These are phyloP conservation scores for Nepenthes gracilis DNA, from an alignment of 148 eudicot species.

Conservation along the genomic window DNA sequence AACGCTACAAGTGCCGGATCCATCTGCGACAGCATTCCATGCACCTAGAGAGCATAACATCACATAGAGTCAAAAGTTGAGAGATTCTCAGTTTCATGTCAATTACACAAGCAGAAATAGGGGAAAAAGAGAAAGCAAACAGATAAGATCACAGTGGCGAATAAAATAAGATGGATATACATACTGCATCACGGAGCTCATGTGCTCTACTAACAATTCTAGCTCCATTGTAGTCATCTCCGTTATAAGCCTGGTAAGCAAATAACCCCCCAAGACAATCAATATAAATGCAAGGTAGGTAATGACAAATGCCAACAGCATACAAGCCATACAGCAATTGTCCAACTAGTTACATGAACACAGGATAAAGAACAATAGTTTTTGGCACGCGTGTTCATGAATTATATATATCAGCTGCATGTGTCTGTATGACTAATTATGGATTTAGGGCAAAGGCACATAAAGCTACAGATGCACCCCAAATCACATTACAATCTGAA, in stretches of 20 bases:
- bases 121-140: background rate
- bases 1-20: constrained; percentile 88
- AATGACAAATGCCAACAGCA: too few relatives aligned
- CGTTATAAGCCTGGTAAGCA: constrained; percentile 63
- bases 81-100: constrained; percentile 1
- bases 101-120: constrained; percentile 1
- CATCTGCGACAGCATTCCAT: constrained; percentile 97
- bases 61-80: constrained; percentile 2
- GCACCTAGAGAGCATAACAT: constrained; percentile 43
- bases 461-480: too few relatives aligned
- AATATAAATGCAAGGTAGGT: too few relatives aligned
- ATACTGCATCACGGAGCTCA: constrained; percentile 94
- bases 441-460: too few relatives aligned
- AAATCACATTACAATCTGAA: too few relatives aligned
- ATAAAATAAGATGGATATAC: constrained; percentile 11
- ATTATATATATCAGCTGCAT: too few relatives aligned
- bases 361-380: too few relatives aligned
- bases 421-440: too few relatives aligned
- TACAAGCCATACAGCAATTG: too few relatives aligned
- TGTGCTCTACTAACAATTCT: constrained; percentile 97
- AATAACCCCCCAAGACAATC: background rate
- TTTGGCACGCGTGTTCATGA: too few relatives aligned
- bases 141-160: background rate
- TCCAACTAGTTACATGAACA: too few relatives aligned
- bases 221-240: constrained; percentile 97